Evolutionary conservation across 768 basidiomycete species (phyloP).

Genomic region (Amanita phalloides): DNA sequence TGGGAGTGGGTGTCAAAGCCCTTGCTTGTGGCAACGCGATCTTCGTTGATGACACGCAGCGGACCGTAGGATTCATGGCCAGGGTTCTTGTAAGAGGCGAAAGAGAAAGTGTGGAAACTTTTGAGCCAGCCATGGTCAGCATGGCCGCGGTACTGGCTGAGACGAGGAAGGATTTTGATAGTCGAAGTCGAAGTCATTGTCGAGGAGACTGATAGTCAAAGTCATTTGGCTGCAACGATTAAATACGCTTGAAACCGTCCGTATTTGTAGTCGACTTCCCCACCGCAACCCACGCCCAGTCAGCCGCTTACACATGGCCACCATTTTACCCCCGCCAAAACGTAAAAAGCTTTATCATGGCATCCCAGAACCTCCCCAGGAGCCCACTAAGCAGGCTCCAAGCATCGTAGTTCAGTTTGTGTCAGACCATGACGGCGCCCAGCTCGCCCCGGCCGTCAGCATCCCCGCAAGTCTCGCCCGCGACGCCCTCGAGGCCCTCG

Average conservation of each 20-base stretch:
- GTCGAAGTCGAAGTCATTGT: conserved; percentile 15
- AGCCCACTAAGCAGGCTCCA: conserved; percentile 24
- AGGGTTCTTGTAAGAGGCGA: conserved; percentile 49
- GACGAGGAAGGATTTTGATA: conserved; percentile 38
- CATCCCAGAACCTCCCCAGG: conserved; percentile 50
- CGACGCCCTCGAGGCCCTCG: conserved; percentile 77
- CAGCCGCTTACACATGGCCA: conserved; percentile 46
- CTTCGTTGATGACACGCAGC: conserved; percentile 89
- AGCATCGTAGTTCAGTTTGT: conserved; percentile 89
- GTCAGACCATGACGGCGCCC: conserved; percentile 72
- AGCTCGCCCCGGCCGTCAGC: conserved; percentile 81
- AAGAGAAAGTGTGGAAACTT: conserved; percentile 79
- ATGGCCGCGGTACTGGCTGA: conserved; percentile 54
- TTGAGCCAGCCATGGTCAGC: conserved; percentile 84
- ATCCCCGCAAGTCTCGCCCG: conserved; percentile 80
- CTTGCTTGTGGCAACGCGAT: conserved; percentile 61
- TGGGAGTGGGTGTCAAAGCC: conserved; percentile 87
- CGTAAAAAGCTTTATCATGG: conserved; percentile 62
- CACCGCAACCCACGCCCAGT: background rate
- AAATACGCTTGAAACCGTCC: background rate
- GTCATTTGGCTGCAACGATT: background rate
- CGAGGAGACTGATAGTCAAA: background rate
- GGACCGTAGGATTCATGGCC: conserved; percentile 53
- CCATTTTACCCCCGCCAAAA: conserved; percentile 81
- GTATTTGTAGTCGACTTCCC: conserved; percentile 5